These are phyloP conservation scores for Mucor irregularis DNA, from an alignment of 371 early-diverging fungal genomes.

Conservation along the genomic window DNA sequence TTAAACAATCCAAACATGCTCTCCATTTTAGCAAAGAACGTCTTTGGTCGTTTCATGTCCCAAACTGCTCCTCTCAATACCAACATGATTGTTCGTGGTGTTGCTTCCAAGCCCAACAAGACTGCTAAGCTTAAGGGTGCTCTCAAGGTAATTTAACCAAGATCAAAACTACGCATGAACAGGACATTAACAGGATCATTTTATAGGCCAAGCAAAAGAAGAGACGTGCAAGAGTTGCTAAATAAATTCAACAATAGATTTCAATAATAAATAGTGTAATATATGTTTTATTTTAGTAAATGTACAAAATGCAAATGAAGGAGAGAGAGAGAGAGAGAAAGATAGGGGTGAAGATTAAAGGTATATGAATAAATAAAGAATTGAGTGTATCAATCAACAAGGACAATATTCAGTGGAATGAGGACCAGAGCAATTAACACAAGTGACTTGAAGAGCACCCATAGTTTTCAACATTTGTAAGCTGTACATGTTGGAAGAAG, in stretches of 20 bases:
- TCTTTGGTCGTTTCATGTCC: slow-evolving; percentile 9
- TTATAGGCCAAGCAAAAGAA: slow-evolving; percentile 7
- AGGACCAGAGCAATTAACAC: slow-evolving; percentile 47
- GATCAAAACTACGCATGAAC: not conserved
- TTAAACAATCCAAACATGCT: too few species aligned
- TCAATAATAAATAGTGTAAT: not conserved
- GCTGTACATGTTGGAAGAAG: slow-evolving; percentile 3
- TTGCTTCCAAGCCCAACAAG: slow-evolving; percentile 8
- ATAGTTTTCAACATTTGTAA: slow-evolving; percentile 11
- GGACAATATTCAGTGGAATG: slow-evolving; percentile 53
- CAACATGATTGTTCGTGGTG: slow-evolving; percentile 1
- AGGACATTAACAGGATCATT: not conserved
- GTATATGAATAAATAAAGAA: not conserved
- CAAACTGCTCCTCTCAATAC: not conserved
- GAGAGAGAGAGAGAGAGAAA: not conserved
- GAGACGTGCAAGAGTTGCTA: slow-evolving; percentile 10
- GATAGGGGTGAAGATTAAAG: not conserved
- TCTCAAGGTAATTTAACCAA: slow-evolving; percentile 2
- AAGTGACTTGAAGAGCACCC: slow-evolving; percentile 14
- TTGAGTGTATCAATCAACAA: slow-evolving; percentile 41
- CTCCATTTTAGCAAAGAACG: slow-evolving; percentile 3
- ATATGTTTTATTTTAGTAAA: not conserved
- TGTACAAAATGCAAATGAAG: not conserved
- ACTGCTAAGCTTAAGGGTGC: slow-evolving; percentile 10
- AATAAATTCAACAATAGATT: not conserved